Percentiles rank a stretch among this genome's conserved stretches.
Conservation (phyloP, 441 rosid species). For the Populus hybrid region DNA sequence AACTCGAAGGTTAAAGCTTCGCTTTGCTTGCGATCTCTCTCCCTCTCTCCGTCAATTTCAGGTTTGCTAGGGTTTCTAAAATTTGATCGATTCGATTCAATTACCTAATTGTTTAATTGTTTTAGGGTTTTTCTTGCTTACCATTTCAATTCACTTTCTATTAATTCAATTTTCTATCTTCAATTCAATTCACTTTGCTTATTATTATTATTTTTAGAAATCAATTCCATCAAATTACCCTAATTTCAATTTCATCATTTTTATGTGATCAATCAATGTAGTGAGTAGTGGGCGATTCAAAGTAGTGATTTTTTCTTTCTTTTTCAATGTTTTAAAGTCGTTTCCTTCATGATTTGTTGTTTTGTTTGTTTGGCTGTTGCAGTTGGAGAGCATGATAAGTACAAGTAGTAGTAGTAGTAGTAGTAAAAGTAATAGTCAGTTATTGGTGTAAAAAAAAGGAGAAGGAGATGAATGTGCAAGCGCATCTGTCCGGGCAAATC, state of each 20-base stretch:
- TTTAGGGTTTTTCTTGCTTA: not conserved
- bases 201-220: not conserved
- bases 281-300: not conserved
- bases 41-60: not conserved
- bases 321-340: not conserved
- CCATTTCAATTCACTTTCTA: not conserved
- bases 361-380: not conserved
- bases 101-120: not conserved
- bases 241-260: not conserved
- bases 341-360: not conserved
- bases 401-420: not conserved
- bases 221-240: not conserved
- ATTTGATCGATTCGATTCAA: not conserved
- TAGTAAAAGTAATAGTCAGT: not conserved
- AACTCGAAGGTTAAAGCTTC: not conserved
- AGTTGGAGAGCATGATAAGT: not conserved
- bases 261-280: not conserved
- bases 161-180: not conserved
- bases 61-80: not conserved
- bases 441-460: not conserved
- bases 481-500: constrained; percentile 78
- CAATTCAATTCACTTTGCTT: not conserved
- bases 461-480: constrained; percentile 65
- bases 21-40: not conserved
- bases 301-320: not conserved